These are phyloP conservation scores for Aspergillus sclerotiicarbonarius DNA, from an alignment of 495 filamentous ascomycete genomes.

Conservation along the genomic window DNA sequence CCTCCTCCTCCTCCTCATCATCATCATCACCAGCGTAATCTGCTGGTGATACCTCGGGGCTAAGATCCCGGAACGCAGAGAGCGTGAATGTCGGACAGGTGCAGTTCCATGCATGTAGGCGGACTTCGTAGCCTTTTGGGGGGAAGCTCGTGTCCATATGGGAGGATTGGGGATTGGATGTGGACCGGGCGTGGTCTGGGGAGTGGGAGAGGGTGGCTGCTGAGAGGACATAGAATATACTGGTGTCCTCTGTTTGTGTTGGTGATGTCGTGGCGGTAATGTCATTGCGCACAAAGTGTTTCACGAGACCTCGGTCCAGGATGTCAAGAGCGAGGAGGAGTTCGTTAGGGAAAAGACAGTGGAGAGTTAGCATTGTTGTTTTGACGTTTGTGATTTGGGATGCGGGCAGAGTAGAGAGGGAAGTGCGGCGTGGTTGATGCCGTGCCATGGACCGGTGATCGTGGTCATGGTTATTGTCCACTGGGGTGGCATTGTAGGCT, in stretches of 20 bases:
- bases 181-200: slow-evolving; percentile 4
- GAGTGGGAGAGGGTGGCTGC: slow-evolving; percentile 43
- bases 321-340: slow-evolving; percentile 77
- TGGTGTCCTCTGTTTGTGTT: slow-evolving; percentile 15
- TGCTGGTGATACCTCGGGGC: background rate
- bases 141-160: slow-evolving; percentile 20
- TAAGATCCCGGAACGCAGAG: slow-evolving; percentile 53
- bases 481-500: slow-evolving; percentile 1
- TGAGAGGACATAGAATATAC: slow-evolving; percentile 40
- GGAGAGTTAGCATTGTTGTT: slow-evolving; percentile 50
- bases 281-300: slow-evolving; percentile 28
- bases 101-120: slow-evolving; percentile 80
- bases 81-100: slow-evolving; percentile 81
- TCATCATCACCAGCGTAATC: too few relatives aligned
- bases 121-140: slow-evolving; percentile 62
- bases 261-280: background rate
- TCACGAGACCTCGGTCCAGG: slow-evolving; percentile 70
- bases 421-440: slow-evolving; percentile 17
- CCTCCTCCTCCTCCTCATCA: too few relatives aligned
- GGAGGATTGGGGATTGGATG: slow-evolving; percentile 15
- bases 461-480: slow-evolving; percentile 1
- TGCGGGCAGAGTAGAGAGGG: slow-evolving; percentile 22
- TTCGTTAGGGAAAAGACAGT: slow-evolving; percentile 54
- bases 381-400: slow-evolving; percentile 28
- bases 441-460: background rate